A percentile compares a stretch with the other conserved stretches of the same genome.
These are phyloP conservation scores for Monilinia laxa DNA, from an alignment of 2,329 filamentous ascomycete genomes.

Conservation along the genomic window DNA sequence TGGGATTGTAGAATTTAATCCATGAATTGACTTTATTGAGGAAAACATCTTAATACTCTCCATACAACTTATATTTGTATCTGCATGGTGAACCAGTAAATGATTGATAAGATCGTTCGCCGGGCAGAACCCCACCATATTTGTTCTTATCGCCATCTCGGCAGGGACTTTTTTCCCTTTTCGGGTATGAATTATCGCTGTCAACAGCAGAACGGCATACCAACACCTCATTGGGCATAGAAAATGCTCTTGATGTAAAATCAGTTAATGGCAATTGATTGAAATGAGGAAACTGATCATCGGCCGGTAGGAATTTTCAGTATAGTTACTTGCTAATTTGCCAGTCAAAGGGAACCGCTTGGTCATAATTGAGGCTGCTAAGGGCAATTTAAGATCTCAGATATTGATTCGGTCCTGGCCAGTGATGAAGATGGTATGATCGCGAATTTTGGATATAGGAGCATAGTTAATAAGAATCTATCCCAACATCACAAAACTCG, in stretches of 20 bases:
- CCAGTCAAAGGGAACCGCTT: neutral
- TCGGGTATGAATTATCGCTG: constrained; percentile 30
- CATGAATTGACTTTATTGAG: neutral
- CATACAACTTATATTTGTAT: constrained; percentile 1
- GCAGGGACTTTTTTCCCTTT: constrained; percentile 34
- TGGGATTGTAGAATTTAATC: neutral
- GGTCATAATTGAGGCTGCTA: neutral
- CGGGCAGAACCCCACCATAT: constrained; percentile 28
- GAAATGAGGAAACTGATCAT: neutral
- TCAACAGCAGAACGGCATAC: constrained; percentile 19
- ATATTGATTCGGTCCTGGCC: neutral
- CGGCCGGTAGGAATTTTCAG: neutral
- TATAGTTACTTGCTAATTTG: neutral
- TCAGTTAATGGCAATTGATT: neutral
- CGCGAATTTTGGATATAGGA: neutral
- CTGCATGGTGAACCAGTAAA: neutral
- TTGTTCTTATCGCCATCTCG: constrained; percentile 29
- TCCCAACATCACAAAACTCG: neutral
- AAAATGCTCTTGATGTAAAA: neutral
- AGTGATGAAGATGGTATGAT: neutral
- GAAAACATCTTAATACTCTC: neutral
- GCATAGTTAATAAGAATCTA: no score
- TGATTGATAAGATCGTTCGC: constrained; percentile 13
- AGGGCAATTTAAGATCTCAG: neutral
- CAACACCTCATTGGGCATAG: constrained; percentile 32